Base-by-base conservation (phyloP, 2,329 filamentous ascomycete genomes). In the Penicillium glabrum region DNA sequence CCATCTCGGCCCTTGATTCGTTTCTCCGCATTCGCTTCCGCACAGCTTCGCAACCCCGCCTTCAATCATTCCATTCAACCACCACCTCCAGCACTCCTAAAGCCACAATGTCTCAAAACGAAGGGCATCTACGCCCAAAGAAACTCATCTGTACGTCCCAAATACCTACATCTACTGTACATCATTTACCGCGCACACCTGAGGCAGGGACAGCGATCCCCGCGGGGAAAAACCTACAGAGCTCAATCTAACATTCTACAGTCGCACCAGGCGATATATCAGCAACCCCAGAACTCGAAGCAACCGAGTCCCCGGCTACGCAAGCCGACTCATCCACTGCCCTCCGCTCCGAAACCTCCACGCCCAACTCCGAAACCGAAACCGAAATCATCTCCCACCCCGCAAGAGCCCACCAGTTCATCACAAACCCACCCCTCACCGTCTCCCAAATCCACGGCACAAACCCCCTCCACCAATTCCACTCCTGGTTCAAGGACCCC, bases 401-500 rank as follows among this genome's bases (percentile, higher is more conserved):
- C 8, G 70, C 75, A 5, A 75, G 74, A 45, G 75, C 75, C 3
- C 75, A 78, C 61, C 75, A 78, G 53, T 78, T 78, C 65, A 63
- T 72, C 51, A 72, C 68, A 35, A 78, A 78, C 60, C 75, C 75
- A 0, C 75, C 74, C 1, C 66, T 77, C 9, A 76, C 73, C 8
- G 63, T 76, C 54, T 73, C 74, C 37, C 74, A 77, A 56, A 65
- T 77, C 50, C 74, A 77, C 57, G 71, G 70, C 31, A 72, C 73
- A 23, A 76, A 75, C 53, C 95, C 95, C 0, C 85, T 93, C 56
- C 80, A 81, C 31, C 95, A 98, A 79, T 99, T 98, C 80, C 85
- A 96, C 79, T 75, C 78, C 60, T 99, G 95, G 95, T 99, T 96
- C 82, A 82, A 83, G 13, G 82, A 87, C 58, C 90, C 93, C 0